These are phyloP conservation scores for Talaromyces wortmannii DNA, from an alignment of 495 filamentous ascomycete genomes.

Conservation along the genomic window DNA sequence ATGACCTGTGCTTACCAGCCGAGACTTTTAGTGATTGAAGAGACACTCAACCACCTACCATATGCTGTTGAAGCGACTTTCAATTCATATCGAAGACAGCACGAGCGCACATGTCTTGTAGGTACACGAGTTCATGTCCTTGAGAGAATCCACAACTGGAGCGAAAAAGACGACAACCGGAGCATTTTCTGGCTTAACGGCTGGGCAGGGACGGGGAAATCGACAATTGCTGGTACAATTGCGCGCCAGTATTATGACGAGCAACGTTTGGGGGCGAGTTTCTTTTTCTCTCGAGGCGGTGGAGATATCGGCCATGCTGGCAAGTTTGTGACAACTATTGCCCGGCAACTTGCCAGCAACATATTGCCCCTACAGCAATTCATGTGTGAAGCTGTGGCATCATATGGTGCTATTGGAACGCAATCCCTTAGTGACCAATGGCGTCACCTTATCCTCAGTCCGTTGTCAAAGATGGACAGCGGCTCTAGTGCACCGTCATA, in stretches of 20 bases:
- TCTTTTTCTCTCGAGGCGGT: conserved; percentile 30
- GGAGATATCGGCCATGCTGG: too few species aligned
- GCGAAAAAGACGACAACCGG: too few species aligned
- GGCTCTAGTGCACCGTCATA: background rate
- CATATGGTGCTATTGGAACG: conserved; percentile 14
- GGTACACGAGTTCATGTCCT: too few species aligned
- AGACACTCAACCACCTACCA: too few species aligned
- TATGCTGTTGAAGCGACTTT: too few species aligned
- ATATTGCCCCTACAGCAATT: conserved; percentile 11
- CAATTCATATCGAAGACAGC: too few species aligned
- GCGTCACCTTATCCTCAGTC: conserved; percentile 30
- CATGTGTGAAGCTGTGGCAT: conserved; percentile 25
- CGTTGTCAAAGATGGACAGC: conserved; percentile 9
- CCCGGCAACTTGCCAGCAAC: conserved; percentile 18
- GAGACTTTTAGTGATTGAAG: too few species aligned
- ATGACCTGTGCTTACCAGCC: too few species aligned
- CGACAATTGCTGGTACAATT: conserved; percentile 34
- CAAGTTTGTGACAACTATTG: conserved; percentile 8
- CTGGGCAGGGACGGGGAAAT: conserved; percentile 42
- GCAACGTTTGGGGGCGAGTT: conserved; percentile 12
- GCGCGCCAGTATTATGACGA: conserved; percentile 8
- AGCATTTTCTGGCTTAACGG: conserved; percentile 41
- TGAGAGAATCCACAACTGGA: too few species aligned
- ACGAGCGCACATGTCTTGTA: too few species aligned
- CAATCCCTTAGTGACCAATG: conserved; percentile 29